phyloP scores from a whole-genome alignment of 2,329 filamentous ascomycete genomes.

The Trichoderma cornu-damae region DNA sequence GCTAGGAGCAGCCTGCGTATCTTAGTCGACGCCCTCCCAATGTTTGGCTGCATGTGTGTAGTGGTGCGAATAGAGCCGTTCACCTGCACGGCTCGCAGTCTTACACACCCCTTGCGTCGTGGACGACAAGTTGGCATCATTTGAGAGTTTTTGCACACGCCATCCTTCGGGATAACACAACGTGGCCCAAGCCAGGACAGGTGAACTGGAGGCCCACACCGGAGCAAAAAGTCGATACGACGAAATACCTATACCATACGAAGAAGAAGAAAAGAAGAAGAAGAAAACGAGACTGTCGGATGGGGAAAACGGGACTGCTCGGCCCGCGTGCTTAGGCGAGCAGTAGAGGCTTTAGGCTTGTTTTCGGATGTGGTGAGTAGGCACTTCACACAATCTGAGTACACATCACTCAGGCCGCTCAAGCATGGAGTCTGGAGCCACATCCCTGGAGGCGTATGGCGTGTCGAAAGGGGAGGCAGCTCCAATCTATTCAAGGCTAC shows the following conservation, averaged over 20 bases:
- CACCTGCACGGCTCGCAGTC: background rate
- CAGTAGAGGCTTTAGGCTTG: background rate
- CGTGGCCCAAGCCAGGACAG: background rate
- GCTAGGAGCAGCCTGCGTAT: background rate
- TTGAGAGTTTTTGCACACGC: background rate
- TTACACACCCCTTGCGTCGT: background rate
- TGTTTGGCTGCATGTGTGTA: background rate
- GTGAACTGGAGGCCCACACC: background rate
- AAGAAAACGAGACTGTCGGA: background rate
- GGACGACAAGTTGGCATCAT: background rate
- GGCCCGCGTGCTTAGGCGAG: conserved; percentile 7
- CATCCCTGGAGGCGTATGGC: background rate
- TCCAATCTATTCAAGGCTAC: background rate
- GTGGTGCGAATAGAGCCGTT: background rate
- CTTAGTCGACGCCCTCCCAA: background rate
- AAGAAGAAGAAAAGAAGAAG: background rate
- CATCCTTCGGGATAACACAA: background rate
- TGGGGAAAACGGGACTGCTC: conserved; percentile 10
- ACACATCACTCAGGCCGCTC: background rate
- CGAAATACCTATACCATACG: background rate
- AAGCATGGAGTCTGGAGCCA: background rate
- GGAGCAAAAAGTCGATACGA: background rate
- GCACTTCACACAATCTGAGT: background rate
- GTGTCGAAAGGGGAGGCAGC: no score
- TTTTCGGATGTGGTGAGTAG: background rate